phyloP scores from a whole-genome alignment of 805 yeast genomes.

The Saccharomycopsis guyanensis region DNA sequence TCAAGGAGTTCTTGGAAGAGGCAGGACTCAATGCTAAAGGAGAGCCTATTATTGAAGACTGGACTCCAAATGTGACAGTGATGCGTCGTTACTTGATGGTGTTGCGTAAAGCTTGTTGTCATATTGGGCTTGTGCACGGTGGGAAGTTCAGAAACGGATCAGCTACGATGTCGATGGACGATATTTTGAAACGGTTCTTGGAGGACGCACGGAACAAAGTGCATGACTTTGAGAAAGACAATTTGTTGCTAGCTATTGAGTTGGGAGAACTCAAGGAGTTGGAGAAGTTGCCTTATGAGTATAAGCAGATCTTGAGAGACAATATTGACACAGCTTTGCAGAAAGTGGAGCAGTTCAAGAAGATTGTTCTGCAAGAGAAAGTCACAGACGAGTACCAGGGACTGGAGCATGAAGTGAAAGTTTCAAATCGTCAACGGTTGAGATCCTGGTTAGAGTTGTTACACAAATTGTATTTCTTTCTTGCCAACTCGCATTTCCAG shows the following conservation, averaged over 20 bases:
- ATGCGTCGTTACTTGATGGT: slow-evolving; percentile 64
- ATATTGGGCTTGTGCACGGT: slow-evolving; percentile 42
- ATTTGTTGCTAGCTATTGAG: slow-evolving; percentile 40
- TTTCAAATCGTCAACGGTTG: slow-evolving; percentile 27
- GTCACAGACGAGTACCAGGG: slow-evolving; percentile 19
- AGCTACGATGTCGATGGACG: slow-evolving; percentile 46
- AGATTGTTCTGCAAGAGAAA: slow-evolving; percentile 19
- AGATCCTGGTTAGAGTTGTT: slow-evolving; percentile 50
- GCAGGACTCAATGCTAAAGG: slow-evolving; percentile 49
- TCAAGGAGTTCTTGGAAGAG: slow-evolving; percentile 48
- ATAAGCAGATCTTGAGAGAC: slow-evolving; percentile 4
- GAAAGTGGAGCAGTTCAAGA: slow-evolving; percentile 22
- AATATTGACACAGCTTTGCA: slow-evolving; percentile 28
- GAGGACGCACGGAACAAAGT: slow-evolving; percentile 42
- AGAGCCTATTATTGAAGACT: slow-evolving; percentile 39
- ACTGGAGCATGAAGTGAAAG: slow-evolving; percentile 19
- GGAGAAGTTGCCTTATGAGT: slow-evolving; percentile 36
- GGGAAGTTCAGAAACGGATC: slow-evolving; percentile 26
- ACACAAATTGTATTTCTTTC: slow-evolving; percentile 71
- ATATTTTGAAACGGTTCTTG: slow-evolving; percentile 60
- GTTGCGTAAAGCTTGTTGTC: slow-evolving; percentile 77
- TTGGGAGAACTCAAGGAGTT: slow-evolving; percentile 67
- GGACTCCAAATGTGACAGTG: slow-evolving; percentile 39
- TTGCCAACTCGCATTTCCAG: slow-evolving; percentile 69
- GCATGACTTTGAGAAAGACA: slow-evolving; percentile 34